Evolutionary conservation across 768 basidiomycete species (phyloP).

Genomic region (Tulasnella sp.): DNA sequence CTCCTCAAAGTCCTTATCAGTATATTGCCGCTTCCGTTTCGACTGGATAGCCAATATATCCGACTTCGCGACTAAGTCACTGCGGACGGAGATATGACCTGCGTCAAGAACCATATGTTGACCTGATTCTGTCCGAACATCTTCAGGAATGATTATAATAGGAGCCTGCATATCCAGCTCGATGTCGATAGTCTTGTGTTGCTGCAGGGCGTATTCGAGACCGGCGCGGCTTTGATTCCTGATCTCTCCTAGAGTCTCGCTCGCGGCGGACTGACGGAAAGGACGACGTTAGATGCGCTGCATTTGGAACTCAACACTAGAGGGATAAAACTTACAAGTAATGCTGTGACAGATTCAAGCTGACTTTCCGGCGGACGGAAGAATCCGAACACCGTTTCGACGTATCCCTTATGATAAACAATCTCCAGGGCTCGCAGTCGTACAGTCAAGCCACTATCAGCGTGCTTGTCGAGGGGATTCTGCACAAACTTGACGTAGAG

Average conservation of each 20-base stretch:
- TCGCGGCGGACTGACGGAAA: constrained; percentile 68
- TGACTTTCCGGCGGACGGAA: constrained; percentile 94
- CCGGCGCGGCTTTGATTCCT: constrained; percentile 93
- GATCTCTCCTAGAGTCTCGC: constrained; percentile 88
- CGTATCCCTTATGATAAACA: constrained; percentile 91
- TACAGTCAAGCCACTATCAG: constrained; percentile 87
- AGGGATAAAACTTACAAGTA: constrained; percentile 61
- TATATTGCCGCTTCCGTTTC: constrained; percentile 84
- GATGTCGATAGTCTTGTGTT: constrained; percentile 95
- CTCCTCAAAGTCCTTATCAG: constrained; percentile 80
- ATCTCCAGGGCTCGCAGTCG: constrained; percentile 96
- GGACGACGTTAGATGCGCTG: not conserved
- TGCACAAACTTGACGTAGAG: constrained; percentile 91
- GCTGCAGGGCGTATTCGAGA: constrained; percentile 88
- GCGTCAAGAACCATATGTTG: constrained; percentile 92
- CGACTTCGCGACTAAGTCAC: constrained; percentile 83
- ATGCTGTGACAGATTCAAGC: constrained; percentile 90
- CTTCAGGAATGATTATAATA: constrained; percentile 94
- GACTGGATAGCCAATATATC: constrained; percentile 74
- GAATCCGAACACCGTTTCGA: constrained; percentile 89
- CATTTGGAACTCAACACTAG: not conserved
- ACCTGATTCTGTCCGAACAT: constrained; percentile 74
- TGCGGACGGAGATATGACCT: constrained; percentile 93
- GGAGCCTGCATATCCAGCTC: constrained; percentile 96
- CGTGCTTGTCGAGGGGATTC: constrained; percentile 86